Evolutionary conservation across 768 basidiomycete genomes (phyloP).

Genomic region (Mycena haematopus): DNA sequence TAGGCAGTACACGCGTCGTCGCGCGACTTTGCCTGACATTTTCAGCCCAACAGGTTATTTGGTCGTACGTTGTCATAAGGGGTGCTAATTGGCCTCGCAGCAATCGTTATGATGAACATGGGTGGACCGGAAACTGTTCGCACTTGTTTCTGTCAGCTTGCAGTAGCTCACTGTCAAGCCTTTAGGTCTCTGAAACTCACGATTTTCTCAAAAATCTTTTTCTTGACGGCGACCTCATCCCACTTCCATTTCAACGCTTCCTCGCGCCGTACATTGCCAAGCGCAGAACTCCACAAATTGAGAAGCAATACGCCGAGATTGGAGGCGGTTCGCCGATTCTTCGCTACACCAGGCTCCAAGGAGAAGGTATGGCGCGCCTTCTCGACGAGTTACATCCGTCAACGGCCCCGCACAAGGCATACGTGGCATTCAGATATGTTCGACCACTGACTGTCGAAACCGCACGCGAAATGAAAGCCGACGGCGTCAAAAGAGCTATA

Average conservation of each 20-base stretch:
- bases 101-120: slow-evolving; percentile 99
- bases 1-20: slow-evolving; percentile 35
- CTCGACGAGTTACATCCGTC: slow-evolving; percentile 94
- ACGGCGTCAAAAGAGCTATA: slow-evolving; percentile 90
- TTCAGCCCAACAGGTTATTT: slow-evolving; percentile 66
- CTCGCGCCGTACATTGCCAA: slow-evolving; percentile 90
- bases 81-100: slow-evolving; percentile 42
- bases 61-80: slow-evolving; percentile 1
- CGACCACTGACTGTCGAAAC: slow-evolving; percentile 86
- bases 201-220: slow-evolving; percentile 94
- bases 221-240: slow-evolving; percentile 92
- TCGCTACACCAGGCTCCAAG: slow-evolving; percentile 87
- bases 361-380: slow-evolving; percentile 85
- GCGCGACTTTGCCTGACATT: slow-evolving; percentile 23
- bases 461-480: slow-evolving; percentile 81
- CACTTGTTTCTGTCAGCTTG: slow-evolving; percentile 9
- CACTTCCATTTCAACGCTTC: slow-evolving; percentile 88
- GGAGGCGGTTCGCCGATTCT: slow-evolving; percentile 98
- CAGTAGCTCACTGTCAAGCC: slow-evolving; percentile 18
- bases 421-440: slow-evolving; percentile 95
- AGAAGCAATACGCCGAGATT: slow-evolving; percentile 92
- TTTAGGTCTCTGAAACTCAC: slow-evolving; percentile 88
- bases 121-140: slow-evolving; percentile 92
- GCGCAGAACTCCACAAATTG: slow-evolving; percentile 90
- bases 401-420: slow-evolving; percentile 94